Conservation (phyloP, 164 flowering plant species). For the Magnolia officinalis region DNA sequence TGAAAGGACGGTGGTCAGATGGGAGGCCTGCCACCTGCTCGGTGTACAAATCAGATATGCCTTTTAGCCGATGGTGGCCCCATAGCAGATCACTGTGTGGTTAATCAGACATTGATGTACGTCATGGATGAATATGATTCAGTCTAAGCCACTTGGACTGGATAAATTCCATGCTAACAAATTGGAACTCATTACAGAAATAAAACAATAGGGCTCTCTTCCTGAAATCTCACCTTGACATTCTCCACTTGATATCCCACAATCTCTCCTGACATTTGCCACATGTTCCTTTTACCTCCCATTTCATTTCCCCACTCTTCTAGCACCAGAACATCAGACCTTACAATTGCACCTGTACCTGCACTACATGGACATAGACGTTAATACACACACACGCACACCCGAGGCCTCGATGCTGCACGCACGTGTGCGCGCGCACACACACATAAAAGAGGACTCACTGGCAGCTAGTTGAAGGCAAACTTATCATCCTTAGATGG, state of each 20-base stretch:
- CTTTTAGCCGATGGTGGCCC: not conserved
- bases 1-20: not conserved
- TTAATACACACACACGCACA: too few relatives aligned
- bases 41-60: not conserved
- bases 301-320: not conserved
- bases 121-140: not conserved
- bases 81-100: not conserved
- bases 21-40: not conserved
- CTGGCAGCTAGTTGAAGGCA: too few relatives aligned
- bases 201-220: not conserved
- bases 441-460: too few relatives aligned
- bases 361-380: too few relatives aligned
- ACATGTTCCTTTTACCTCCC: not conserved
- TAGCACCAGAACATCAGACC: not conserved
- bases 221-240: not conserved
- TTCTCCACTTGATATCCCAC: not conserved
- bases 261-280: not conserved
- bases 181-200: not conserved
- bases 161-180: not conserved
- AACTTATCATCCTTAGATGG: too few relatives aligned
- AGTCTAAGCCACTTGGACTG: not conserved
- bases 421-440: too few relatives aligned
- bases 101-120: not conserved
- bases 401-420: too few relatives aligned
- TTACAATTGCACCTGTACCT: too few relatives aligned